Evolutionary conservation across 2,329 filamentous ascomycete species (phyloP), one percentile per base, ranked within the genome.

Genomic region (Penicillium sp.): DNA sequence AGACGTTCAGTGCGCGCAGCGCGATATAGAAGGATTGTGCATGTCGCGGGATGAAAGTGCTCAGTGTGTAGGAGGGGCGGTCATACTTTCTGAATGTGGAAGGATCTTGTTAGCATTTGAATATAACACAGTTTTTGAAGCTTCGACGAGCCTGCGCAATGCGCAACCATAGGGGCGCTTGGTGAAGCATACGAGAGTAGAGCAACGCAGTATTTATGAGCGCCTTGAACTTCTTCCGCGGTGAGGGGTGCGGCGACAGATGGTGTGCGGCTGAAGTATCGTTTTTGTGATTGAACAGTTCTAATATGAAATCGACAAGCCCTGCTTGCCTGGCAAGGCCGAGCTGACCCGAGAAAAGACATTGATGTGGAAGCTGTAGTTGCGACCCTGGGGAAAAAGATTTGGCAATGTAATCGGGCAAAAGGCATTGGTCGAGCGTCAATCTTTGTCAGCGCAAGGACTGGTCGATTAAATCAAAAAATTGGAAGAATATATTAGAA

Each of bases 1-100:
- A 93, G 66, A 97, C 83, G 70, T 99, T 99, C 73, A 99, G 86
- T 47, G 92, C 89, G 59, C 93, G 89, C 54, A 99, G 85, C 55
- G 92, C 91, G 63, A 96, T 84, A 75, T 97, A 97, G 62, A 90
- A 88, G 73, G 95, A 87, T 66, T 86, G 86, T 11, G 88, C 82
- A 29, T 86, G 81, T 3, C 78, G 79, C 1, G 91, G 91, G 57
- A 97, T 83, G 75, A 97, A 96, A 57, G 90, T 87, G 60, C 90
- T 87, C 56, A 97, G 84, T 34, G 94, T 83, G 70, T 91, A 90
- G 14, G 94, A 91, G 59, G 95, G 90, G 51, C 91, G 88, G 74
- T 99, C 94, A 74, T 91, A 91, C 71, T 87, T 88, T 71, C 91
- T 95, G 63, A 6, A 30, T 18, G 19, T n/a, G 19, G 9, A 39